Evolutionary conservation across 225 moss, liverwort and hornwort genomes (phyloP).

Genomic region (Sphagnum contortum): DNA sequence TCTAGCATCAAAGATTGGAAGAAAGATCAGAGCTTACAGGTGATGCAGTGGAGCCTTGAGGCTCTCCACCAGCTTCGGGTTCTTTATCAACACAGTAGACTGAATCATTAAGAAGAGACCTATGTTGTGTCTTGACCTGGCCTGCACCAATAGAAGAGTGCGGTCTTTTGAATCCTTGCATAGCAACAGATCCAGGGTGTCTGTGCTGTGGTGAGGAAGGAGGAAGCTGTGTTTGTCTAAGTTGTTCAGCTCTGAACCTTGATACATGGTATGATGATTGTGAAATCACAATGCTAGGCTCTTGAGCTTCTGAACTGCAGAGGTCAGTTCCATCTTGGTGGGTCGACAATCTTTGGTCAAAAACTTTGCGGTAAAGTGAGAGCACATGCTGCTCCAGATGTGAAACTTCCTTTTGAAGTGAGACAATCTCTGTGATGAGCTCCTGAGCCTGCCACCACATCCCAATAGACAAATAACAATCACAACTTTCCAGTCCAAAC

Average conservation of each 20-base stretch:
- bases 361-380: constrained; percentile 65
- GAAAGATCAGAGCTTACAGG: too few relatives aligned
- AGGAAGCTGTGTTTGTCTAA: not conserved
- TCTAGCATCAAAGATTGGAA: too few relatives aligned
- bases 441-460: constrained; percentile 52
- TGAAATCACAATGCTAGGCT: constrained; percentile 2
- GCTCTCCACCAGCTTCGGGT: constrained; percentile 20
- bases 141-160: constrained; percentile 38
- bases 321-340: constrained; percentile 31
- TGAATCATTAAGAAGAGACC: constrained; percentile 58
- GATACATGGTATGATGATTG: constrained; percentile 9
- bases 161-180: constrained; percentile 36
- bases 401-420: constrained; percentile 73
- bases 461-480: not conserved
- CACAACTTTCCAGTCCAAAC: not conserved
- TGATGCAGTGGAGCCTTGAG: too few relatives aligned
- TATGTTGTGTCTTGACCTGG: constrained; percentile 42
- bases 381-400: constrained; percentile 85
- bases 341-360: constrained; percentile 49
- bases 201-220: constrained; percentile 27
- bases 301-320: constrained; percentile 20
- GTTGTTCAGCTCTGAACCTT: constrained; percentile 24
- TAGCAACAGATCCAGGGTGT: constrained; percentile 24
- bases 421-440: constrained; percentile 68
- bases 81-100: constrained; percentile 74